Conservation (phyloP, 345 rosid species). For the Chamaenerion angustifolium region DNA sequence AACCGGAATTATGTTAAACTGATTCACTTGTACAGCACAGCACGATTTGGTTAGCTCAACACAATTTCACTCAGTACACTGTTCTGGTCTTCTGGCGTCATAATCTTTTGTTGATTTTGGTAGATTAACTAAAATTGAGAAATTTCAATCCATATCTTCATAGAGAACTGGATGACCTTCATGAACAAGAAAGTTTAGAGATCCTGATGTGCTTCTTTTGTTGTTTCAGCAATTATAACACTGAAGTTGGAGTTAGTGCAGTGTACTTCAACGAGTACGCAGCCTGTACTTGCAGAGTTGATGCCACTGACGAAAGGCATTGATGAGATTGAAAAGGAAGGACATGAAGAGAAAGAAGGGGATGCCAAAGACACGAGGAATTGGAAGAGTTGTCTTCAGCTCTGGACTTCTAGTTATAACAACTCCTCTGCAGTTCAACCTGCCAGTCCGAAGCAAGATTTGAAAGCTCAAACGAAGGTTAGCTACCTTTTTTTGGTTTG, state of each 20-base stretch:
- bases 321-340: conserved; percentile 15
- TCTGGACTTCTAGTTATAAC: conserved; percentile 36
- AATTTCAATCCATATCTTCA: too few species aligned
- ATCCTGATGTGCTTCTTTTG: conserved; percentile 2
- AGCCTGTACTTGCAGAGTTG: conserved; percentile 65
- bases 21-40: too few species aligned
- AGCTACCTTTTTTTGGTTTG: background rate
- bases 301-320: conserved; percentile 36
- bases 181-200: too few species aligned
- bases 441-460: conserved; percentile 22
- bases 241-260: conserved; percentile 41
- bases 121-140: too few species aligned
- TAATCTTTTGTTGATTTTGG: too few species aligned
- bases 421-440: conserved; percentile 7
- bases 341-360: conserved; percentile 16
- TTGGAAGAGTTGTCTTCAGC: conserved; percentile 66
- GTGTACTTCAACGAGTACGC: conserved; percentile 13
- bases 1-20: too few species aligned
- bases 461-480: conserved; percentile 41
- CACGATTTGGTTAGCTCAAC: too few species aligned
- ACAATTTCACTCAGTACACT: too few species aligned
- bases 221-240: conserved; percentile 46
- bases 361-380: conserved; percentile 44
- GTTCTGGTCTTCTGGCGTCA: too few species aligned
- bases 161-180: background rate